A percentile compares a stretch with the other conserved stretches of the same genome.
phyloP scores from a whole-genome alignment of 2,329 filamentous ascomycete species.

The Botrytis paeoniae region DNA sequence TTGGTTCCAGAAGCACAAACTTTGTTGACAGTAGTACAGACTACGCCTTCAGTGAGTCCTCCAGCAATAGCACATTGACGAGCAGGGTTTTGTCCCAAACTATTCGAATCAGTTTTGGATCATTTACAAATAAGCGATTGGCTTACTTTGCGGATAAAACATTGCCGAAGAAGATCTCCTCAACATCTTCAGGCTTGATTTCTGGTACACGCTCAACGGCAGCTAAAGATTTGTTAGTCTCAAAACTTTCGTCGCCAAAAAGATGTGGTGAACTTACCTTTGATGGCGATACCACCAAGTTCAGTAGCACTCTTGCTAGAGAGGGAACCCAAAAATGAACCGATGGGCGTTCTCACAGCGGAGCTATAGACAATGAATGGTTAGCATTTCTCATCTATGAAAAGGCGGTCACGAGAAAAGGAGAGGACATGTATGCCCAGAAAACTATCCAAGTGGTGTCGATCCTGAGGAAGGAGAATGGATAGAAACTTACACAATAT shows the following conservation, averaged over 20 bases:
- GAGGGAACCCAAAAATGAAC: conserved; percentile 90
- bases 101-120: conserved; percentile 41
- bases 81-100: conserved; percentile 92
- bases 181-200: conserved; percentile 83
- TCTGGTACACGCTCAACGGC: conserved; percentile 82
- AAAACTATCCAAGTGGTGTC: neutral
- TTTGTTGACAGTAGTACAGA: conserved; percentile 97
- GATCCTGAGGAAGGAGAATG: neutral
- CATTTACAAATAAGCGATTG: conserved; percentile 30
- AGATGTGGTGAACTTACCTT: conserved; percentile 54
- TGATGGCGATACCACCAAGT: conserved; percentile 88
- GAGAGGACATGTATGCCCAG: neutral
- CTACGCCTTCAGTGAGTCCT: conserved; percentile 74
- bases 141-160: conserved; percentile 89
- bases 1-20: conserved; percentile 96
- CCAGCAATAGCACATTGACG: conserved; percentile 89
- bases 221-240: conserved; percentile 41
- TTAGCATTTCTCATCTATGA: neutral
- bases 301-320: conserved; percentile 83
- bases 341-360: conserved; percentile 82
- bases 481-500: conserved; percentile 63
- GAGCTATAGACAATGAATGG: conserved; percentile 44
- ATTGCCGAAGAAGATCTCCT: conserved; percentile 98
- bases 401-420: neutral
- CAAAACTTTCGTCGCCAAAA: neutral